Conservation (phyloP, 2,329 filamentous ascomycete genomes). For the Metarhizium anisopliae region DNA sequence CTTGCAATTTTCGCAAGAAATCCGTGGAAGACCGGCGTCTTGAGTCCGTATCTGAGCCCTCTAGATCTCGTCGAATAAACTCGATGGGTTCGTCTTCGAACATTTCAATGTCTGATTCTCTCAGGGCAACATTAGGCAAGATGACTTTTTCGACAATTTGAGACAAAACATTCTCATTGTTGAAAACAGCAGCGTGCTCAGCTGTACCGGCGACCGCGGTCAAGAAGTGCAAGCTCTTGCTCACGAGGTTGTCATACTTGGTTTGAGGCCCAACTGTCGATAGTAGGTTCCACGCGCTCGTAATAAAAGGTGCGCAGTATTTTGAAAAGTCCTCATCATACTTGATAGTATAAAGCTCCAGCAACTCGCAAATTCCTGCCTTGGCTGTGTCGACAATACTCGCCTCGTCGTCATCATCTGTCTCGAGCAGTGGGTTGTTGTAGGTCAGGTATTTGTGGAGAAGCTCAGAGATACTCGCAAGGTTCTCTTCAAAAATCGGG, state of each 20-base stretch:
- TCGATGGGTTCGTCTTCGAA: conserved; percentile 99
- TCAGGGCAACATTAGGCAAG: conserved; percentile 80
- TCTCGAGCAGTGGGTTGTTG: conserved; percentile 72
- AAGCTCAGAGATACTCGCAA: conserved; percentile 65
- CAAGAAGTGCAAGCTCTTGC: conserved; percentile 88
- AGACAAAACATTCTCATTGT: conserved; percentile 66
- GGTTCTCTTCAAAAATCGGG: conserved; percentile 85
- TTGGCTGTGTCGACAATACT: conserved; percentile 80
- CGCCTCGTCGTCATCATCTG: conserved; percentile 82
- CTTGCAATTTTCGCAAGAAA: conserved; percentile 81
- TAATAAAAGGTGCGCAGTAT: conserved; percentile 75
- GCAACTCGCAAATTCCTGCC: conserved; percentile 83
- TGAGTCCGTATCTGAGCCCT: conserved; percentile 94
- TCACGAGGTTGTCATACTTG: conserved; percentile 90
- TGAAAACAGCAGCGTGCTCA: conserved; percentile 77
- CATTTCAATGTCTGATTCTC: conserved; percentile 88
- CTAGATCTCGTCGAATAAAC: conserved; percentile 89
- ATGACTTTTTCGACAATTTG: conserved; percentile 96
- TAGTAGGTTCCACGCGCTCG: conserved; percentile 82
- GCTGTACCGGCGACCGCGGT: conserved; percentile 76
- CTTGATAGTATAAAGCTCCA: conserved; percentile 88
- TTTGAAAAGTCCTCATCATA: conserved; percentile 88
- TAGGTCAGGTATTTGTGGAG: conserved; percentile 92
- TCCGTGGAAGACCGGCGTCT: conserved; percentile 86
- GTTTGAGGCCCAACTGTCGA: conserved; percentile 79